Conservation (phyloP, 768 basidiomycete species). For the Cubamyces sp. region DNA sequence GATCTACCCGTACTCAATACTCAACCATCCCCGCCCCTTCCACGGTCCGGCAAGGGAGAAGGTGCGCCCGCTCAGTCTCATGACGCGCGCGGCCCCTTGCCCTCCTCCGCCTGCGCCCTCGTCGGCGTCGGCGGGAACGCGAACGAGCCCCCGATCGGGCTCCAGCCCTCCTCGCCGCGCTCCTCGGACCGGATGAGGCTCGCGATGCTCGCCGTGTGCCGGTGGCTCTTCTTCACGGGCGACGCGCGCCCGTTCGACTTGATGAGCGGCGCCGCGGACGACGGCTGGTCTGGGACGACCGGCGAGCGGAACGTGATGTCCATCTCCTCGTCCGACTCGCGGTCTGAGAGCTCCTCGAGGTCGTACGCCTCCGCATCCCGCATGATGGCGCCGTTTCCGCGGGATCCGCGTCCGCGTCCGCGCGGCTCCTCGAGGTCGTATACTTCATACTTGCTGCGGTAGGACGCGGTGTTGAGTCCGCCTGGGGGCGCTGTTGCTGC, state of each 20-base stretch:
- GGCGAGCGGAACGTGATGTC: constrained; percentile 77
- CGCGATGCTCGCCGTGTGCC: constrained; percentile 84
- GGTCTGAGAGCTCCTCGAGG: constrained; percentile 48
- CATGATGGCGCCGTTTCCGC: constrained; percentile 37
- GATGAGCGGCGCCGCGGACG: constrained; percentile 42
- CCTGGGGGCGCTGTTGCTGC: constrained; percentile 55
- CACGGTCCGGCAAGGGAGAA: too few species aligned
- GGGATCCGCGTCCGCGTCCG: constrained; percentile 35
- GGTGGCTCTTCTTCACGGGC: constrained; percentile 52
- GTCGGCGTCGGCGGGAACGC: constrained; percentile 48
- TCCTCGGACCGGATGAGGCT: constrained; percentile 81
- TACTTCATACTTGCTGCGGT: constrained; percentile 68
- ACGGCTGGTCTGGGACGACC: constrained; percentile 39
- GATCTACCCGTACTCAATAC: not conserved
- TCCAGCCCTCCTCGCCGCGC: constrained; percentile 83
- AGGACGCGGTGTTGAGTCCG: constrained; percentile 37
- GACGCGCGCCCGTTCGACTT: constrained; percentile 30
- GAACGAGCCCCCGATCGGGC: constrained; percentile 65
- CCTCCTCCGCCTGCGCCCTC: constrained; percentile 23
- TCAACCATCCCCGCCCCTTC: not conserved
- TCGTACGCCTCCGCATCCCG: constrained; percentile 58
- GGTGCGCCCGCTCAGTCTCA: not conserved
- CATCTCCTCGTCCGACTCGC: constrained; percentile 64
- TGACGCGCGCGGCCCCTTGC: constrained; percentile 15
- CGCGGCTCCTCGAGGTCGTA: constrained; percentile 75